Evolutionary conservation across 2,329 filamentous ascomycete genomes (phyloP), one percentile per base, ranked within the genome.

Genomic region (Cytospora chrysosperma): DNA sequence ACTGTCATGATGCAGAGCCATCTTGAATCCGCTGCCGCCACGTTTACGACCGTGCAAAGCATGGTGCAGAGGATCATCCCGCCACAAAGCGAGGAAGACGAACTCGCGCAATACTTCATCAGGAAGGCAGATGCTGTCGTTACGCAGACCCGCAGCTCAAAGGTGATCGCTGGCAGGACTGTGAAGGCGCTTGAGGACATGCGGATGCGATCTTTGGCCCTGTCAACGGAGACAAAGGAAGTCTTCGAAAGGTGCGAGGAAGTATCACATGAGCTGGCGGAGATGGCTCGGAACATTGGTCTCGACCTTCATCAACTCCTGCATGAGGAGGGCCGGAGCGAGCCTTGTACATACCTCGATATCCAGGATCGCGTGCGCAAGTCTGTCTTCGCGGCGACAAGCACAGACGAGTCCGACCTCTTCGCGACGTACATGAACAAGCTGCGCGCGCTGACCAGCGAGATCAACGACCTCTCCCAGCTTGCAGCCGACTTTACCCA

Each of bases 121-220:
- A 87, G 86, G 70, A 91, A 89, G 73, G 80, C 89, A 1, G 92
- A 96, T 65, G 75, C 82, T 19, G 85, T 93, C 61, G 84, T 93
- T 65, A 87, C 85, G 17, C 88, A 93, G 71, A 91, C 90, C 9
- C 86, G 93, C 65, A 93, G 90, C 72, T 85, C 89, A 62, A 97
- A 96, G 80, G 91, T 97, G 37, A 83, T 94, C 56, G 86, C 90
- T 55, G 86, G 88, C 62, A 96, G 96, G 78, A 85, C 91, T 7
- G 84, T 91, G 50, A 86, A 90, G 59, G 87, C 90, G 21, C 78
- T 97, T 15, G 86, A 92, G 65, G 93, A 97, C 62, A 83, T 96
- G 61, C 88, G 88, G 73, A 82, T 86, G 3, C 82, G 93, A 57
- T 93, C 89, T 8, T 79, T 97, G 58, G 90, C 90, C 21, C 81